A percentile compares a stretch with the other conserved stretches of the same genome.
phyloP scores from a whole-genome alignment of 2,329 filamentous ascomycete genomes.

The Lachnellula hyalina region DNA sequence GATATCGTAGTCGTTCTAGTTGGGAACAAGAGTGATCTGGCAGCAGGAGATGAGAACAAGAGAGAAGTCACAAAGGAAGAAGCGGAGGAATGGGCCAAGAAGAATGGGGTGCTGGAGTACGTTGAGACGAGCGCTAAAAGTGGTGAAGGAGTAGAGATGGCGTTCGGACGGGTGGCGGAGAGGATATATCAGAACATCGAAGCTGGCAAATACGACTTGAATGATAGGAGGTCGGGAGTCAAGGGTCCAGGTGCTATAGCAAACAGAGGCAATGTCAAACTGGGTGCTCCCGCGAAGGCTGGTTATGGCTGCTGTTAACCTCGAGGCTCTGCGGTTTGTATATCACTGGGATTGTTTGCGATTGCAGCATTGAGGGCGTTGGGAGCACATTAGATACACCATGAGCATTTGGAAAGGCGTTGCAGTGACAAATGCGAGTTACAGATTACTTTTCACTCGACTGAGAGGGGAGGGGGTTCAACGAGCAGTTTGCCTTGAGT shows the following conservation, averaged over 20 bases:
- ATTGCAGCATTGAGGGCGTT: slow-evolving; percentile 19
- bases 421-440: not conserved
- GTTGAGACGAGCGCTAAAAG: slow-evolving; percentile 96
- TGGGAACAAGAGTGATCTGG: slow-evolving; percentile 89
- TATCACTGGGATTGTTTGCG: slow-evolving; percentile 6
- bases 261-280: slow-evolving; percentile 39
- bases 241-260: slow-evolving; percentile 61
- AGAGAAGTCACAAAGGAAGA: slow-evolving; percentile 77
- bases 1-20: slow-evolving; percentile 93
- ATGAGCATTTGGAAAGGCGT: slow-evolving; percentile 18
- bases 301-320: slow-evolving; percentile 27
- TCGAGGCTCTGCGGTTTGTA: slow-evolving; percentile 11
- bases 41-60: slow-evolving; percentile 51
- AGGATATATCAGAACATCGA: slow-evolving; percentile 97
- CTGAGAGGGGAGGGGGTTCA: too few species aligned
- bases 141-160: slow-evolving; percentile 87
- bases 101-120: slow-evolving; percentile 85
- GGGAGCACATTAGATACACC: slow-evolving; percentile 19
- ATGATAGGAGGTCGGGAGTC: slow-evolving; percentile 86
- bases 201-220: slow-evolving; percentile 82
- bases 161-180: slow-evolving; percentile 90
- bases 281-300: slow-evolving; percentile 29
- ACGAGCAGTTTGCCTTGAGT: too few species aligned
- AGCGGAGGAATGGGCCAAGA: slow-evolving; percentile 81
- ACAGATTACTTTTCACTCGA: too few species aligned